phyloP scores from a whole-genome alignment of 176 grass and related monocot genomes.

The Metroxylon sagu region DNA sequence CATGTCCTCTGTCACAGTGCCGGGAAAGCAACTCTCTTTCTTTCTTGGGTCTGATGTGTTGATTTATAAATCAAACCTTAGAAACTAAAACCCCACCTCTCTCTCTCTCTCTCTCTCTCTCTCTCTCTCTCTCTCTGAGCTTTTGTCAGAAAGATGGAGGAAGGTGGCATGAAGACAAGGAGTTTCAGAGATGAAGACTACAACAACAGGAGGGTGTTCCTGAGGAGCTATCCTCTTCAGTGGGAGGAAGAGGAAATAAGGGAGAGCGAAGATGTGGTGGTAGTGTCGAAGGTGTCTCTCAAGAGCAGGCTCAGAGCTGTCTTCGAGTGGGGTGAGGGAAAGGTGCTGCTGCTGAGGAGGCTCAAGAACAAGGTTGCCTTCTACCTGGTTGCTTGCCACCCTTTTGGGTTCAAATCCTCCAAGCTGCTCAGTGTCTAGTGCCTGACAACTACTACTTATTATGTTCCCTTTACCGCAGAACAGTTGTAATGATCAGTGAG shows the following conservation, averaged over 20 bases:
- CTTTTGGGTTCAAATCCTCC: slow-evolving; percentile 13
- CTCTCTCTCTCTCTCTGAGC: not conserved
- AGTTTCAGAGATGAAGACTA: slow-evolving; percentile 86
- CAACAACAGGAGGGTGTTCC: slow-evolving; percentile 57
- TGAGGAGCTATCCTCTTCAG: slow-evolving; percentile 79
- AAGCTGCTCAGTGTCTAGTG: not conserved
- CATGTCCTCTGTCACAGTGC: slow-evolving; percentile 36
- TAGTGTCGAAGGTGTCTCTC: not conserved
- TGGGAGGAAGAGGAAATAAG: slow-evolving; percentile 38
- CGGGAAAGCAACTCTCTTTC: slow-evolving; percentile 32
- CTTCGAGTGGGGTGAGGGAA: slow-evolving; percentile 46
- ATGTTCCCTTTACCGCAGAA: no score
- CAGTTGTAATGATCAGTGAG: no score
- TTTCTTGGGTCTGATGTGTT: no score
- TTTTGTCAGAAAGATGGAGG: slow-evolving; percentile 3
- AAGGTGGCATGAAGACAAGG: slow-evolving; percentile 17
- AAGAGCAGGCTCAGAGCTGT: slow-evolving; percentile 3
- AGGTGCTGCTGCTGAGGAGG: slow-evolving; percentile 46
- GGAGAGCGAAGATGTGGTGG: slow-evolving; percentile 17
- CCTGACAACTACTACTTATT: no score
- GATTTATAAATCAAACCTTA: no score
- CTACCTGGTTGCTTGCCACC: slow-evolving; percentile 58
- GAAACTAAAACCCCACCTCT: no score
- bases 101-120: no score
- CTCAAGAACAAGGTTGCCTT: slow-evolving; percentile 53